Conservation (phyloP, 208 protist species). For the Naegleria gruberi region DNA sequence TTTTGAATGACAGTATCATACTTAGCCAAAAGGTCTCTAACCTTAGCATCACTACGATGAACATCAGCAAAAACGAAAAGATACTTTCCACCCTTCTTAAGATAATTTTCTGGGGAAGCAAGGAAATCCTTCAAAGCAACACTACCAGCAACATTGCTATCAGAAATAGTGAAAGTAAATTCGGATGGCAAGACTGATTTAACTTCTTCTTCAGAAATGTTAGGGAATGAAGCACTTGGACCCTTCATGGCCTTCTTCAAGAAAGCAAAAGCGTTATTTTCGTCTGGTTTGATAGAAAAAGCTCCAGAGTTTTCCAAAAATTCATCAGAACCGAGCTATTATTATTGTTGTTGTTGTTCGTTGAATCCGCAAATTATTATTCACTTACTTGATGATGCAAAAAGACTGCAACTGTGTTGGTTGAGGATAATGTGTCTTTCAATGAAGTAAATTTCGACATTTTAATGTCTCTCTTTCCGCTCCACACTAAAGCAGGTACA, state of each 20-base stretch:
- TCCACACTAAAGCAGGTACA: not conserved
- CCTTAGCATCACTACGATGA: not conserved
- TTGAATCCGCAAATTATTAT: too few species aligned
- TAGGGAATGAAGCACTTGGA: not conserved
- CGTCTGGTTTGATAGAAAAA: not conserved
- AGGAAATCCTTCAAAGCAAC: not conserved
- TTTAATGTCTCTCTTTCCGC: not conserved
- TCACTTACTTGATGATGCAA: conserved; percentile 5
- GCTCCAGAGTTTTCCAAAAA: not conserved
- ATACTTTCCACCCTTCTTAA: not conserved
- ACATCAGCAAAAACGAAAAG: not conserved
- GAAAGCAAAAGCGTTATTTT: not conserved
- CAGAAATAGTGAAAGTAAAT: not conserved
- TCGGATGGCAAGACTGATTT: not conserved
- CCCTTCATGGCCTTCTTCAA: not conserved
- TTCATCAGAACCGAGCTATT: not conserved
- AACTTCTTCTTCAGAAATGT: not conserved
- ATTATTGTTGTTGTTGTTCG: not conserved
- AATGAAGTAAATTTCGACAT: not conserved
- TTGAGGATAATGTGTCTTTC: not conserved
- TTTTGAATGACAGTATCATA: not conserved
- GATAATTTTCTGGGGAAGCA: not conserved
- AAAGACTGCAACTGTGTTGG: not conserved
- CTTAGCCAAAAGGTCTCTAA: not conserved
- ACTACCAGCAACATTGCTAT: not conserved